Base-by-base conservation (phyloP, 1,139 yeast species). In the Insectozyma bohioensis region DNA sequence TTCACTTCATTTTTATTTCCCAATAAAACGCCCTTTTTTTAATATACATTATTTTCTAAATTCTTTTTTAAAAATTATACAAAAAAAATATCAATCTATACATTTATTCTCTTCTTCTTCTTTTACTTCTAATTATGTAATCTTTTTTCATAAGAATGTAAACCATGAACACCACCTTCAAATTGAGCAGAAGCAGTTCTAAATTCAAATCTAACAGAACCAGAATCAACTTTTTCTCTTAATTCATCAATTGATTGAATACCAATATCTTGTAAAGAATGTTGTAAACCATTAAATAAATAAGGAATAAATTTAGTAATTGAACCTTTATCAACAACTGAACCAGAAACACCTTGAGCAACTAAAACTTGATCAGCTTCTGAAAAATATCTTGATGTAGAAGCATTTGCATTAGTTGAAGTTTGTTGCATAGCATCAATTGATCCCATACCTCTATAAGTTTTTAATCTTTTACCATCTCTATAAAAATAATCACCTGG, bases 381-480 rank as follows among this genome's bases (percentile, higher is more conserved):
- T 39, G 97, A 87, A 67, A 92, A 92, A 74, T 92, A 92, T 72
- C 99, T 85, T 31, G 97, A 88, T 43, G 98, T 86, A 31, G 98
- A 92, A 41, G 98, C 98, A 57, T 92, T 94, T 50, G 95, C 96
- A 61, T 80, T 81, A 56, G 74, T 75, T 47, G 75, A 72, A 41
- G 96, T 86, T 72, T 87, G 85, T 75, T 92, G 94, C 97, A 90
- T 90, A 47, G 99, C 99, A 61, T 90, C 99, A 53, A 92, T 82
- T 23, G 98, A 92, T 50, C 99, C 99, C 98, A 92, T 92, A 72
- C 99, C 99, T 73, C 99, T 85, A 78, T 92, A 92, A 45, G 88
- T 69, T 77, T 92, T 92, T 63, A 94, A 80, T 69, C 99, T 85
- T 75, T 94, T 84, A 60, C 99, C 98, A 56, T 92, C 98, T 60